phyloP scores from a whole-genome alignment of 2,329 filamentous ascomycete species.

The Trichoderma guizhouense region DNA sequence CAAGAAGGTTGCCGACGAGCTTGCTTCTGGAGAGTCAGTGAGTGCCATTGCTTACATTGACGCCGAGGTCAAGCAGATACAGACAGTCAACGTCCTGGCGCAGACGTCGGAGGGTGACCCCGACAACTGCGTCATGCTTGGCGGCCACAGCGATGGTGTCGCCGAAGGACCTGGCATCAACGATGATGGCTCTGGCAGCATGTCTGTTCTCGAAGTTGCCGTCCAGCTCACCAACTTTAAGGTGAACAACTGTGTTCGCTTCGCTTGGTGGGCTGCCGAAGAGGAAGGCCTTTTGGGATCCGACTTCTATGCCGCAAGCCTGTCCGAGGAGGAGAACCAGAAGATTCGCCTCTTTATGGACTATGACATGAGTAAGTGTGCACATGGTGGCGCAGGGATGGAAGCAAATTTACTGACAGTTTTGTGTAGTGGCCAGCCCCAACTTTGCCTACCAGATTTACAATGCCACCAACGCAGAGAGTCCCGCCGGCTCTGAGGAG shows the following conservation, averaged over 20 bases:
- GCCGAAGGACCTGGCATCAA: constrained; percentile 69
- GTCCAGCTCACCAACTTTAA: constrained; percentile 54
- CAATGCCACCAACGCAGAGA: constrained; percentile 66
- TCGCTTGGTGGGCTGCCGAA: constrained; percentile 66
- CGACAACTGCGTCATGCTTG: constrained; percentile 63
- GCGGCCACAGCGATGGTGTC: constrained; percentile 63
- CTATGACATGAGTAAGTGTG: constrained; percentile 55
- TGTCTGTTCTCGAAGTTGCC: constrained; percentile 61
- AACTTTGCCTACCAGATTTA: constrained; percentile 69
- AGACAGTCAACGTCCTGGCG: constrained; percentile 59
- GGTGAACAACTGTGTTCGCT: constrained; percentile 55
- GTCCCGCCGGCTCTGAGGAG: constrained; percentile 68
- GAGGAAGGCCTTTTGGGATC: constrained; percentile 65
- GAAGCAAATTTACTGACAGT: constrained; percentile 20
- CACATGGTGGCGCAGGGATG: not conserved
- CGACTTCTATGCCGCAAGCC: constrained; percentile 56
- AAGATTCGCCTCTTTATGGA: constrained; percentile 66
- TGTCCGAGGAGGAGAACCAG: constrained; percentile 55
- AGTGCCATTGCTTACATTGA: constrained; percentile 59
- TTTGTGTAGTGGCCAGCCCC: constrained; percentile 49
- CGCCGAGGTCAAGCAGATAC: constrained; percentile 51
- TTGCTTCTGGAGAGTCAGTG: constrained; percentile 50
- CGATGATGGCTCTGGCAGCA: constrained; percentile 68
- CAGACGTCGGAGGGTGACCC: constrained; percentile 66
- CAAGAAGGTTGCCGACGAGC: constrained; percentile 49